These are phyloP conservation scores for Sequoia sempervirens DNA, from an alignment of 75 land plant species.

Conservation along the genomic window DNA sequence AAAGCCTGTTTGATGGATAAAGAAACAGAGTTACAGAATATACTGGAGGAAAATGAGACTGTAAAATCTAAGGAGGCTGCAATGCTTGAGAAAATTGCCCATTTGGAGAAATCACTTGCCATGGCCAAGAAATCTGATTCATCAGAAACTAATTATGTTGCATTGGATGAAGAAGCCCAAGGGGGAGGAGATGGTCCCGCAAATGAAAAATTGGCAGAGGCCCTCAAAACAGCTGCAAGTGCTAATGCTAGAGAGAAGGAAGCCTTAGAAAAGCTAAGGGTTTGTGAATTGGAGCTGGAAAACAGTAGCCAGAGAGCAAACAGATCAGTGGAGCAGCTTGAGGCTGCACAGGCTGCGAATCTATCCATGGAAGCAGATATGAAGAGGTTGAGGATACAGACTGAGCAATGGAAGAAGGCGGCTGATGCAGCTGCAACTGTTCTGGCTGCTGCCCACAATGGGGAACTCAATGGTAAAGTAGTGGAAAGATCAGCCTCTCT, in stretches of 20 bases:
- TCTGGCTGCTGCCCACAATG: constrained; percentile 33
- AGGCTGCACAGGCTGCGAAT: constrained; percentile 27
- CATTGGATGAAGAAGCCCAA: not conserved
- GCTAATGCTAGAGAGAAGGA: constrained; percentile 24
- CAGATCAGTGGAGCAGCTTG: constrained; percentile 19
- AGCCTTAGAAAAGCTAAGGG: constrained; percentile 14
- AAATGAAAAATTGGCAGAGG: not conserved
- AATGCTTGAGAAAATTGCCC: not conserved
- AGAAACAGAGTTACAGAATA: constrained; percentile 39
- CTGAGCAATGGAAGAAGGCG: constrained; percentile 69
- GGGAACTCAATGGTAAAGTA: constrained; percentile 27
- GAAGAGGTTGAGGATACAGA: constrained; percentile 53
- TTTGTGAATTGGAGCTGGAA: constrained; percentile 26
- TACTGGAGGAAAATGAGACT: constrained; percentile 43
- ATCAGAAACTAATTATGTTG: not conserved
- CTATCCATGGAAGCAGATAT: constrained; percentile 44
- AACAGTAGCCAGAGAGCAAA: constrained; percentile 21
- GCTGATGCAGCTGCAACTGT: constrained; percentile 61
- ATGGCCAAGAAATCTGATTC: not conserved
- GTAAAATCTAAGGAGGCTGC: constrained; percentile 18
- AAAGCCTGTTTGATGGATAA: constrained; percentile 41
- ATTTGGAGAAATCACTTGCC: not conserved
- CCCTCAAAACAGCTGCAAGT: constrained; percentile 3
- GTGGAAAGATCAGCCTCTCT: constrained; percentile 41
- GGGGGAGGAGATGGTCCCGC: not conserved